Evolutionary conservation across 192 early-diverging fungal species (phyloP), one percentile per base, ranked within the genome.

Genomic region (Coemansia sp.): DNA sequence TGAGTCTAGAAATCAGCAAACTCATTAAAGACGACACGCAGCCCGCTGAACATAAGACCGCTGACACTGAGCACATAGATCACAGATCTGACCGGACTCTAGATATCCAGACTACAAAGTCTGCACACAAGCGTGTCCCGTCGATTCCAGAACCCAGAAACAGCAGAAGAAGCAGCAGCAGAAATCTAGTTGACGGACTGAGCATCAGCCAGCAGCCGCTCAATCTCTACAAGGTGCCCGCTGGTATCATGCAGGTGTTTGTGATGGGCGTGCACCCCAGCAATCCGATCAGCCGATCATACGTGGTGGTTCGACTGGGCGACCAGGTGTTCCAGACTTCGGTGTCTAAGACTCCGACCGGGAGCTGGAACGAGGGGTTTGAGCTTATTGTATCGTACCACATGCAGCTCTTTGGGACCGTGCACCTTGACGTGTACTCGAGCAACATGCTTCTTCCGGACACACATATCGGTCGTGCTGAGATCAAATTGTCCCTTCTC

Each of bases 291-390:
- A 88, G 77, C 61, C 82, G 84, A 0, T 85, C 90, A 15, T 91
- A 91, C 71, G 87, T 91, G 9, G 74, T 88, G 2, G 64, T 90
- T 9, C 83, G 87, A 42, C 81, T 90, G 19, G 90, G 89, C 56
- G 90, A 91, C 60, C 87, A 88, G 71, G 74, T 76, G 16, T 87
- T 80, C 68, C 89, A 89, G 65, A 88, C 90, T 0, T 87, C 89
- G 4, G 84, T 84, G 12, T 85, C 87, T 16, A 85, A 86, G 50
- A 58, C 64, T 13, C 45, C 84, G 13, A 82, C 84, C 6, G 88
- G 88, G 16, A 81, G 82, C 56, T 90, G 90, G 90, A 89, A 88
- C 70, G 91, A 90, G 64, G 85, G 87, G 0, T 92, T 92, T 67
- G 88, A 90, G 67, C 84, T 92, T 18, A 60, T 81, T 1, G 87